Evolutionary conservation across 768 basidiomycete species (phyloP).

Genomic region (Galerina sulciceps): DNA sequence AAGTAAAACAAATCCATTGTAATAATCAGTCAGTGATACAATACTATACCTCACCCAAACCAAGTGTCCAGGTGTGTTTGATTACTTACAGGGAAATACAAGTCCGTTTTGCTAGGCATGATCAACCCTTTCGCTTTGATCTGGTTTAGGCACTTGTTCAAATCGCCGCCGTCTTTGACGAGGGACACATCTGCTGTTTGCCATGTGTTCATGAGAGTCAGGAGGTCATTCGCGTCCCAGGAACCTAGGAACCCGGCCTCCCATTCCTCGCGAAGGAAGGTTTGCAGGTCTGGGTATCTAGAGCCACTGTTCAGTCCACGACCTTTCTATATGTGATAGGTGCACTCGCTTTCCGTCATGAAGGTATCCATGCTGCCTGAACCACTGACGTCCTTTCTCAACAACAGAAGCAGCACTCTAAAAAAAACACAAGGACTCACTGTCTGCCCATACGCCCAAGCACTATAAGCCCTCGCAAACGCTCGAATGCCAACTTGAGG

Average conservation of each 20-base stretch:
- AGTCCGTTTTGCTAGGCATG: conserved; percentile 63
- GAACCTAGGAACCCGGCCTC: conserved; percentile 42
- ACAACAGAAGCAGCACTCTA: not conserved
- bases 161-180: conserved; percentile 46
- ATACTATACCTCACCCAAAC: not conserved
- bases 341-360: conserved; percentile 40
- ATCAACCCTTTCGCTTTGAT: conserved; percentile 59
- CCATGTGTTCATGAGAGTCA: conserved; percentile 56
- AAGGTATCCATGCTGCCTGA: conserved; percentile 50
- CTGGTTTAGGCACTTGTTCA: conserved; percentile 39
- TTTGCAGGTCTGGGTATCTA: conserved; percentile 51
- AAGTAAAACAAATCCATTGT: not conserved
- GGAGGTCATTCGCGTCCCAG: conserved; percentile 62
- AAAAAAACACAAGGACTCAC: conserved; percentile 32
- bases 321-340: too few species aligned
- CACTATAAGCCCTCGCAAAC: conserved; percentile 58
- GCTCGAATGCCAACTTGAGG: conserved; percentile 57
- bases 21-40: not conserved
- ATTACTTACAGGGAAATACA: conserved; percentile 55
- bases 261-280: conserved; percentile 58
- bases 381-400: conserved; percentile 46
- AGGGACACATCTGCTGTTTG: conserved; percentile 50
- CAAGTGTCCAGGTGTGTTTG: too few species aligned
- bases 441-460: conserved; percentile 63
- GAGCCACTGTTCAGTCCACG: not conserved